Evolutionary conservation across 208 protist species (phyloP), one percentile per base, ranked within the genome.

Genomic region (Acanthamoeba lenticulata): DNA sequence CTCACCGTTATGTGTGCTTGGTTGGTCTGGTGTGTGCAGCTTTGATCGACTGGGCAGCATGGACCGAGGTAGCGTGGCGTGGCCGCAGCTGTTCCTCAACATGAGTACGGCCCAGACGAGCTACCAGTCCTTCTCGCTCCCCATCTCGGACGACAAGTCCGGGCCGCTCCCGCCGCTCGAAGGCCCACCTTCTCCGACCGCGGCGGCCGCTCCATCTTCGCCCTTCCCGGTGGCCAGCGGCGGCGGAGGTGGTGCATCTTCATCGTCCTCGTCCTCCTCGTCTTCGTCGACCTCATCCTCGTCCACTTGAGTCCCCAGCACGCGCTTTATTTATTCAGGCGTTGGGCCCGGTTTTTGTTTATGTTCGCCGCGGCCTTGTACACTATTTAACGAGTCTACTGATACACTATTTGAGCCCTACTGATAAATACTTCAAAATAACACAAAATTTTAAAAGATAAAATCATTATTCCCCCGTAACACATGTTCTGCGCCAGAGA

Each of bases 81-180:
- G 74, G 74, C 74, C 74, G 38, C 74, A 85, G 74, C 74, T 85
- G 38, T 85, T 85, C 44, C 74, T 85, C 74, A 85, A 85, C 40
- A 32, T 85, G 19, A 85, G 74, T 38, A 85, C 74, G 44, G 42
- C 74, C 44, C 74, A 85, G 11, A 85, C 44, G 42, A 85, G 44
- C 74, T 85, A 55, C 40, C 38, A 85, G 42, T 85, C 74, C 44
- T 85, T 85, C 44, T 85, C 74, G 21, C 62, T 72, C 34, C 62
- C 62, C 62, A 72, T 72, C 27, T 72, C 62, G 62, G 62, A 72
- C 29, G 62, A 72, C 29, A 72, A 72, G 62, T 29, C 62, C 9
- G 62, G 62, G 9, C 19, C 62, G 62, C n/a, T 72, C n/a, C 62
- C 62, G 62, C 62, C 62, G 29, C 32, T 72, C 62, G 62, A 72